A percentile compares a stretch with the other conserved stretches of the same genome.
phyloP scores from a whole-genome alignment of 768 basidiomycete genomes.

The Exidia glandulosa region DNA sequence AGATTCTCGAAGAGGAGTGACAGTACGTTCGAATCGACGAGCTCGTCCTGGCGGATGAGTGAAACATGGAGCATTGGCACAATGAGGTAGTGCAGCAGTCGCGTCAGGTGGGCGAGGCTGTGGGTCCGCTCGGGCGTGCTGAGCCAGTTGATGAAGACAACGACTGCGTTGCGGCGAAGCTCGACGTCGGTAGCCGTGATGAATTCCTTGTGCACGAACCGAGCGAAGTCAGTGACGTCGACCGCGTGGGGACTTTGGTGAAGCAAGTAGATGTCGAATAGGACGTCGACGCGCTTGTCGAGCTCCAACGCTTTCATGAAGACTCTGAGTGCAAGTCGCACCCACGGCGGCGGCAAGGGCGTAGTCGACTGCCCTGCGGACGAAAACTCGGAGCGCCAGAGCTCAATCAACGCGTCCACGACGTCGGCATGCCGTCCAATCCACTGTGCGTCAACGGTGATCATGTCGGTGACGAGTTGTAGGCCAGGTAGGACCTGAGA shows the following conservation, averaged over 20 bases:
- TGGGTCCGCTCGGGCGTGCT: constrained; percentile 58
- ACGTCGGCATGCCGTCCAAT: constrained; percentile 54
- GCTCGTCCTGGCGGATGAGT: constrained; percentile 32
- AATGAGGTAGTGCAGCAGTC: constrained; percentile 58
- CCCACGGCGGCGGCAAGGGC: constrained; percentile 29
- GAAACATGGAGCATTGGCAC: constrained; percentile 73
- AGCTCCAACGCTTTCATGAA: constrained; percentile 63
- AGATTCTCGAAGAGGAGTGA: constrained; percentile 57
- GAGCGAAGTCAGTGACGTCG: constrained; percentile 66
- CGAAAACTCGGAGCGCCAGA: constrained; percentile 53
- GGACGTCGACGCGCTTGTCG: constrained; percentile 70
- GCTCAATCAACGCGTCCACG: constrained; percentile 55
- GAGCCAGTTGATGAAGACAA: constrained; percentile 82
- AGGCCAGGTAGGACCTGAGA: constrained; percentile 57
- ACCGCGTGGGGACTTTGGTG: constrained; percentile 73
- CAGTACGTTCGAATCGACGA: constrained; percentile 66
- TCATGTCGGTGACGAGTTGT: constrained; percentile 66
- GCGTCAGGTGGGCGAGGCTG: constrained; percentile 53
- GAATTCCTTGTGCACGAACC: constrained; percentile 81
- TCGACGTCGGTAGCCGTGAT: constrained; percentile 58
- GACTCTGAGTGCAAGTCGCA: constrained; percentile 58
- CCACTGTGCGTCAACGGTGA: constrained; percentile 58
- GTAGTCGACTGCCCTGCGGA: not conserved
- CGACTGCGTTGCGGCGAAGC: constrained; percentile 70
- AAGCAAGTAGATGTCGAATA: constrained; percentile 78